Evolutionary conservation across 495 filamentous ascomycete genomes (phyloP), one percentile per base, ranked within the genome.

Genomic region (Xylaria intraflava): DNA sequence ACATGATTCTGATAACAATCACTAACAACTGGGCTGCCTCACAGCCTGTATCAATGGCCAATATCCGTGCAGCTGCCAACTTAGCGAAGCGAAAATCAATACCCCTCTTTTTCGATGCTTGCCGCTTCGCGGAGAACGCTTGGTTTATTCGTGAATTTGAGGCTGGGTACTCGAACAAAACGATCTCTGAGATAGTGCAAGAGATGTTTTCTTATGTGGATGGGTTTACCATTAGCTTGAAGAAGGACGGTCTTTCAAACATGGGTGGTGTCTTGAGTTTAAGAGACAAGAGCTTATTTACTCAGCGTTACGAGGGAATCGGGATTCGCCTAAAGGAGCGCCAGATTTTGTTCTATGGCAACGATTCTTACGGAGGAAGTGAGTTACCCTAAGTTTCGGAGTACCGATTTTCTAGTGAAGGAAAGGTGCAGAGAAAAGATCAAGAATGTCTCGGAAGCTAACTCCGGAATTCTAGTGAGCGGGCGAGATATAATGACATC

Each of bases 361-460:
- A 55, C n/a, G 52, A 55, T 26, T 47, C 44, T 30, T 55, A 55
- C 27, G 52, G 52, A 16, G 52, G 52, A 40, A 53, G 50, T 53
- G 16, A 53, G 50, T 52, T 8, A 26, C 30, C 26, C 27, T 27
- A 9, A 4, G 20, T 51, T 17, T 9, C 9, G 14, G 22, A 24
- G 23, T 3, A 5, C 5, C 11, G 26, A 9, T 23, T 8, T 17
- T 19, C 24, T 51, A 6, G 20, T 20, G 8, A 12, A 24, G 5
- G 27, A 38, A 39, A 8, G 9, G 11, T 9, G 29, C 11, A 40
- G 16, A 4, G n/a, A 14, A 14, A 23, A 26, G 33, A 20, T 6
- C 35, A 10, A 6, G 47, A 19, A 49, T 7, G 5, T 27, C 23
- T 30, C n/a, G 2, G 30, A 29, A 14, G 29, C 35, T 40, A 20